Evolutionary conservation across 2,329 filamentous ascomycete genomes (phyloP).

Genomic region (Taxawa tesnikishii): DNA sequence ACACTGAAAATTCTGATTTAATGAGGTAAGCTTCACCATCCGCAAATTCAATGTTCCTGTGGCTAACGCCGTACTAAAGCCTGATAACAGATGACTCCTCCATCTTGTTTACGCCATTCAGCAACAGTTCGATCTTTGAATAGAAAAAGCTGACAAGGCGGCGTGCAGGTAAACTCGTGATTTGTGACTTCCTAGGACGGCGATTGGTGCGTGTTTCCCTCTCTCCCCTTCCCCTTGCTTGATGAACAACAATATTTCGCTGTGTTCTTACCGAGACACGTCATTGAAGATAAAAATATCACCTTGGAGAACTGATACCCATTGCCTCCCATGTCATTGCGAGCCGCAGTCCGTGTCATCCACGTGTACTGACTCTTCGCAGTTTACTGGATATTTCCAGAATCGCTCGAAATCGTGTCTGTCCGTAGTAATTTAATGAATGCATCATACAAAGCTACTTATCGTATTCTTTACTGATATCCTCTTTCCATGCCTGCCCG

Average conservation of each 20-base stretch:
- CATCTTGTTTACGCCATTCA: neutral
- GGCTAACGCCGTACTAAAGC: constrained; percentile 3
- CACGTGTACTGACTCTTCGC: too few relatives aligned
- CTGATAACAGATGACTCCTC: constrained; percentile 5
- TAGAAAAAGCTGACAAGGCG: neutral
- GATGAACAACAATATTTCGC: constrained; percentile 50
- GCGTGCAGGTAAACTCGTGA: neutral
- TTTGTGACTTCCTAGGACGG: neutral
- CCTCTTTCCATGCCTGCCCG: too few relatives aligned
- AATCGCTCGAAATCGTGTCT: too few relatives aligned
- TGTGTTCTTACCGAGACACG: constrained; percentile 52
- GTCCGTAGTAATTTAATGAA: too few relatives aligned
- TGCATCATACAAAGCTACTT: too few relatives aligned
- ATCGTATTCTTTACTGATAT: too few relatives aligned
- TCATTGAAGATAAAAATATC: constrained; percentile 48
- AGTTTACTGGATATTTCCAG: too few relatives aligned
- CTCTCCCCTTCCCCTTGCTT: constrained; percentile 17
- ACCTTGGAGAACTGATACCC: constrained; percentile 60
- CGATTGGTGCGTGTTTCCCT: constrained; percentile 7
- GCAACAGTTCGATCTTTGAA: neutral
- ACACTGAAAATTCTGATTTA: constrained; percentile 61
- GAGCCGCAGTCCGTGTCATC: too few relatives aligned
- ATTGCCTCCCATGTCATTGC: too few relatives aligned
- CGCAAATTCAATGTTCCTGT: neutral
- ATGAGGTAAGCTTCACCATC: constrained; percentile 43